Base-by-base conservation (phyloP, 2,329 filamentous ascomycete genomes). In the Penicillium sp. region DNA sequence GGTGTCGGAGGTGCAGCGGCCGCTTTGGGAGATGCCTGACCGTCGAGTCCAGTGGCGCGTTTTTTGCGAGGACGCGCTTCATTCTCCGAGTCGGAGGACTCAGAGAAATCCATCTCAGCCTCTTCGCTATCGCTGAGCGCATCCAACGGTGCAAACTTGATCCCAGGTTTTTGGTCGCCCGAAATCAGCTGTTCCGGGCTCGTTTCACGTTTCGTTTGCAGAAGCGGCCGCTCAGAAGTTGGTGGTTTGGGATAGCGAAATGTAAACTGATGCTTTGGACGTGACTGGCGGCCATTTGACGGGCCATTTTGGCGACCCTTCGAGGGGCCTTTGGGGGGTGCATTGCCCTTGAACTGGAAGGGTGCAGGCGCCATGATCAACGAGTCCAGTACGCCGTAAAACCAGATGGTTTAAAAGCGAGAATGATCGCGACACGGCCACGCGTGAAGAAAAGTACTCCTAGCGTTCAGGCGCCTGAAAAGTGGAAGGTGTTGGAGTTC, bases 61-160 rank as follows among this genome's bases (percentile, higher is more conserved):
- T 57, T 65, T 36, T 66, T 66, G 33, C 64, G 66, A 12, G 68
- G 65, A 29, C 51, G 62, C 13, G 55, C 49, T 20, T 55, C 41
- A 13, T 55, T 51, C 13, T 67, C 58, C 10, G 66, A 58, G 31
- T 63, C 64, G 3, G n/a, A n/a, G n/a, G n/a, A n/a, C n/a, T 60
- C 61, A 3, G 62, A 68, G 6, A 66, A 54, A 11, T 68, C 64
- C 68, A 71, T 70, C 4, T 64, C 64, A 10, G 61, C 65, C 43
- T 70, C 68, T 34, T 68, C 68, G 32, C 65, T 70, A 40, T 70
- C 68, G 30, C 65, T 70, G 6, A 70, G 45, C 9, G 63, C 58
- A 11, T 64, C 60, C 3, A 68, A 32, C 1, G 54, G 47, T 1
- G 62, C 57, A 23, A 65, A 68, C 38, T 63, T 67, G 35, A 53